Evolutionary conservation across 129 eudicot species (phyloP), one percentile per base, ranked within the genome.

Genomic region (Centaurea solstitialis): DNA sequence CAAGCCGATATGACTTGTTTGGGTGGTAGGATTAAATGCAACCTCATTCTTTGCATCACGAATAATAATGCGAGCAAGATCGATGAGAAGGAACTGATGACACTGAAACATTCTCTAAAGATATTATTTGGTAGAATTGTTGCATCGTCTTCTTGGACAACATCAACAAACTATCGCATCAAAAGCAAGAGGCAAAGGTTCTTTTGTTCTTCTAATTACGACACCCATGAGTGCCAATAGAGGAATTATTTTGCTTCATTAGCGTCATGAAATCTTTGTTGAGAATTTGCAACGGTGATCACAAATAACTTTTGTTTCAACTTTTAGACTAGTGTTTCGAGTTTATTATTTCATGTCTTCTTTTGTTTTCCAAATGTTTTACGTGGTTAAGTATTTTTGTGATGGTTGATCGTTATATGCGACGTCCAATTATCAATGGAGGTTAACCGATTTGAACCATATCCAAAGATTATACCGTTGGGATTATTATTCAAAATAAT

Each of bases 151-250:
- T 77, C 86, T 22, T 83, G 78, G 73, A 53, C 86, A 7, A 18
- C 77, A 17, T 53, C 97, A 70, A 17, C 97, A 76, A 85, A 81
- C 45, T 88, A 73, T 87, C 83, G 92, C 15, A 80, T 87, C 23
- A 89, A 90, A 79, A 96, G 99, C 91, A 96, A 89, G 91, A 88
- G 99, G 75, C 98, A 93, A 81, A 87, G 94, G 91, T 94, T 94
- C 84, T 94, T 92, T 41, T 87, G 85, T 64, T 87, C 92, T 70
- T 69, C 88, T 43, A 39, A 69, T 17, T 82, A 85, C 12, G 17
- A 72, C 79, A 20, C 79, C 23, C 47, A 23, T 24, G 68, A 75
- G 35, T 15, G 40, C 64, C 2, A 23, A 20, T 83, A 13, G 43
- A 57, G 38, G 57, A 30, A 37, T 50, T 70, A 15, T 47, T 81